phyloP scores from a whole-genome alignment of 1,139 yeast species.

The Lodderomyces parapsilosis region DNA sequence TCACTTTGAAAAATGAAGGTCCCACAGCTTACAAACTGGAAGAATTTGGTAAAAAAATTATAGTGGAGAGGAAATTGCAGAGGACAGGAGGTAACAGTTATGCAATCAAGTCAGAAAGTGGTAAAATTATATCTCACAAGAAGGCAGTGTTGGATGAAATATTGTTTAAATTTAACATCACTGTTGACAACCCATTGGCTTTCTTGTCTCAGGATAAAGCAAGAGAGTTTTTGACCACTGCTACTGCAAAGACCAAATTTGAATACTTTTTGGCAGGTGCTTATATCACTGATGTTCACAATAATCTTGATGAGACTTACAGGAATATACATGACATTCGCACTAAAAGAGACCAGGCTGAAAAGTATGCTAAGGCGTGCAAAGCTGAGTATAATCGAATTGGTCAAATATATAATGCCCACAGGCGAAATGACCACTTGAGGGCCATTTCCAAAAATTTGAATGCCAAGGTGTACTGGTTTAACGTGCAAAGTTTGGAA shows the following conservation, averaged over 20 bases:
- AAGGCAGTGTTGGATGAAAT: conserved; percentile 68
- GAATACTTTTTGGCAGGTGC: conserved; percentile 80
- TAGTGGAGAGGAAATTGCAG: conserved; percentile 67
- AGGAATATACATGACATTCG: conserved; percentile 40
- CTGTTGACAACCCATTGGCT: conserved; percentile 90
- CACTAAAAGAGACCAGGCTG: conserved; percentile 34
- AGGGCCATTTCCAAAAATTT: conserved; percentile 43
- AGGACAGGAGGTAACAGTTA: conserved; percentile 52
- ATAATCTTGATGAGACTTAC: conserved; percentile 46
- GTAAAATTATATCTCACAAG: conserved; percentile 56
- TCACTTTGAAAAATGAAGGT: conserved; percentile 64
- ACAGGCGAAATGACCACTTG: conserved; percentile 42
- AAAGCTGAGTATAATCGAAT: conserved; percentile 33
- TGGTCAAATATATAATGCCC: conserved; percentile 34
- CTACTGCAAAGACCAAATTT: conserved; percentile 70
- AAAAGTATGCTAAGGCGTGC: conserved; percentile 25
- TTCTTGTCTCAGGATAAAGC: conserved; percentile 94
- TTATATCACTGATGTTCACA: conserved; percentile 58
- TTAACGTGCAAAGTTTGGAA: conserved; percentile 44
- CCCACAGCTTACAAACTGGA: conserved; percentile 62
- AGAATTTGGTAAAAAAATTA: conserved; percentile 64
- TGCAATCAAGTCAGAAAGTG: conserved; percentile 50
- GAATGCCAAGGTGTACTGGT: conserved; percentile 69
- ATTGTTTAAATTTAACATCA: conserved; percentile 67
- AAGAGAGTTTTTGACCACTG: conserved; percentile 77